phyloP scores from a whole-genome alignment of 257 asterid species.

The Solanum pimpinellifolium region DNA sequence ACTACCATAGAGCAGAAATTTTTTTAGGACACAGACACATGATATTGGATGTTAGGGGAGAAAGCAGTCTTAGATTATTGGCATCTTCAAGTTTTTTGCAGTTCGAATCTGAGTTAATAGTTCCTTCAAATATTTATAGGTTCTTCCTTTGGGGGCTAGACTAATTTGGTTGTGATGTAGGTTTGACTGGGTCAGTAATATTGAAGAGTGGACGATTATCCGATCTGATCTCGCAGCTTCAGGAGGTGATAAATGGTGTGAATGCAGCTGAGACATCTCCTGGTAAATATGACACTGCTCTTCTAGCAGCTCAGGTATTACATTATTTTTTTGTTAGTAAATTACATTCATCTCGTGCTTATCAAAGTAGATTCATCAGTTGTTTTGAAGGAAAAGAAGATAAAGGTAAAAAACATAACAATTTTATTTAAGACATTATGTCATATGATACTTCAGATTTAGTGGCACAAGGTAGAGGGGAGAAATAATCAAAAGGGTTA shows the following conservation, averaged over 20 bases:
- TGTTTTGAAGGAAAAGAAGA: not conserved
- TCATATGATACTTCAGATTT: not conserved
- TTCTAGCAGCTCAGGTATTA: slow-evolving; percentile 64
- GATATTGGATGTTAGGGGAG: not conserved
- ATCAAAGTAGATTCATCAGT: not conserved
- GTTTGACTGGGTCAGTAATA: slow-evolving; percentile 43
- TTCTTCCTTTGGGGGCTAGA: not conserved
- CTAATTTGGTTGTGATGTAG: not conserved
- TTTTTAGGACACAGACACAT: not conserved
- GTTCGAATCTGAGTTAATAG: not conserved
- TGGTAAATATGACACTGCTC: slow-evolving; percentile 65
- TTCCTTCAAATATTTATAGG: not conserved
- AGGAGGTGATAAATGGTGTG: slow-evolving; percentile 49
- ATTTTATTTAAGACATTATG: not conserved
- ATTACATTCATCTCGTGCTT: not conserved
- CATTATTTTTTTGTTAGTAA: not conserved
- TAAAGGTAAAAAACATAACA: not conserved
- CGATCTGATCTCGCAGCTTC: slow-evolving; percentile 62
- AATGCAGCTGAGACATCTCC: slow-evolving; percentile 73
- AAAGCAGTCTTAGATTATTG: not conserved
- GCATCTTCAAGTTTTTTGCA: not conserved
- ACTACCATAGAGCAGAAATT: not conserved
- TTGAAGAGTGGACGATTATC: slow-evolving; percentile 67
- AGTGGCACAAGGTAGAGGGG: not conserved
- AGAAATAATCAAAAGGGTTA: not conserved